Percentiles rank a stretch among this genome's conserved stretches.
phyloP scores from a whole-genome alignment of 495 filamentous ascomycete species.

The Penicillium robsamsonii region DNA sequence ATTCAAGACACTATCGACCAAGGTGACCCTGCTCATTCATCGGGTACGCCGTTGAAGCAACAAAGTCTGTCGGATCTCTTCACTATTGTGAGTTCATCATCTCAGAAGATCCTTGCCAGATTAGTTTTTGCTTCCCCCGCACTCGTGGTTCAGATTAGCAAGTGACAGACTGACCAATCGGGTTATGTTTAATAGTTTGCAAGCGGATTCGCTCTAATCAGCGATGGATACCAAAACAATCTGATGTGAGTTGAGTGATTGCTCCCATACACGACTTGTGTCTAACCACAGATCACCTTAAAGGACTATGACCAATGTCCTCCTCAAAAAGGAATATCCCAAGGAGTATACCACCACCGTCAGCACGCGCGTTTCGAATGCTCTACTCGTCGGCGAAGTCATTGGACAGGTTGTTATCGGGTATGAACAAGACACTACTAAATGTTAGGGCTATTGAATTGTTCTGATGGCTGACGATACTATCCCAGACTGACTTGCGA shows the following conservation, averaged over 20 bases:
- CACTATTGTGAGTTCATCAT: conserved; percentile 38
- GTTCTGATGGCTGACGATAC: background rate
- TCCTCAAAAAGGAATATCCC: conserved; percentile 47
- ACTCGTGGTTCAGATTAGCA: background rate
- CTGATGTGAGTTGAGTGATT: conserved; percentile 35
- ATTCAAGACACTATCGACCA: background rate
- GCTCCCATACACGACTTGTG: background rate
- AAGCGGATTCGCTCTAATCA: conserved; percentile 50
- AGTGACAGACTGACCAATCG: background rate
- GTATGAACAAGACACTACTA: conserved; percentile 10
- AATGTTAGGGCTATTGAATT: background rate
- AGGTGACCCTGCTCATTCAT: conserved; percentile 9
- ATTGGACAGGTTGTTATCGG: conserved; percentile 52
- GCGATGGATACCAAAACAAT: conserved; percentile 55
- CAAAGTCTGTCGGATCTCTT: conserved; percentile 48
- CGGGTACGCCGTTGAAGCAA: conserved; percentile 29
- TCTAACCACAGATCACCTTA: background rate
- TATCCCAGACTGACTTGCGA: conserved; percentile 45
- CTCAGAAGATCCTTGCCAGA: background rate
- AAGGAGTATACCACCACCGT: conserved; percentile 44
- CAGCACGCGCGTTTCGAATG: conserved; percentile 52
- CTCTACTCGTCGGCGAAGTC: conserved; percentile 53
- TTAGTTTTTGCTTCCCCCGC: background rate
- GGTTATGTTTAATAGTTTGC: conserved; percentile 32
- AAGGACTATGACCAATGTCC: conserved; percentile 51